Percentiles rank a stretch among this genome's conserved stretches.
Evolutionary conservation across 805 yeast species (phyloP).

Genomic region (Grigorovia humatica): DNA sequence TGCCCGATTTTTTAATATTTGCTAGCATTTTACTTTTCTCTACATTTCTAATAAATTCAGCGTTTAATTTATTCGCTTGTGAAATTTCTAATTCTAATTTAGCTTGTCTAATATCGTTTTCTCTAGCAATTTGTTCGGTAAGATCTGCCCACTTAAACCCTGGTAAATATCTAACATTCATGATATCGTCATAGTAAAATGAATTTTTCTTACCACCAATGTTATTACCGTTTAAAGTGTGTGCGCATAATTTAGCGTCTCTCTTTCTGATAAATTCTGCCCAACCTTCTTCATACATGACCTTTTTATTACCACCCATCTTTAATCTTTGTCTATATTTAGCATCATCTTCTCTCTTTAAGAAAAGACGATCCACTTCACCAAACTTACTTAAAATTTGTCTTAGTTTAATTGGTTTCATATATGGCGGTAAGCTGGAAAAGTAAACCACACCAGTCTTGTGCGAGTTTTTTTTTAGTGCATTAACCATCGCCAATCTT

Average conservation of each 20-base stretch:
- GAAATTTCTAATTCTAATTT: conserved; percentile 81
- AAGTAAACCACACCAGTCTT: conserved; percentile 89
- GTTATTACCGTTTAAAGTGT: conserved; percentile 75
- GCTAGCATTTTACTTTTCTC: conserved; percentile 76
- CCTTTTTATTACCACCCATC: conserved; percentile 86
- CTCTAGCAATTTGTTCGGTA: conserved; percentile 86
- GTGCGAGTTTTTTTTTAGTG: conserved; percentile 41
- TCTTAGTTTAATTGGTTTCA: conserved; percentile 88
- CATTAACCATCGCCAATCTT: conserved; percentile 38
- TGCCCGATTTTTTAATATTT: conserved; percentile 38
- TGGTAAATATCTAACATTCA: conserved; percentile 80
- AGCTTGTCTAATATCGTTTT: conserved; percentile 79
- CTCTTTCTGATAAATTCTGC: conserved; percentile 76
- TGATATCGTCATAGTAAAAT: conserved; percentile 86
- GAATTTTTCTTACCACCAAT: conserved; percentile 88
- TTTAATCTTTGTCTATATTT: conserved; percentile 59
- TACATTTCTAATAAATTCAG: conserved; percentile 70
- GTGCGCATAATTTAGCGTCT: conserved; percentile 82
- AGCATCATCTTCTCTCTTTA: conserved; percentile 74
- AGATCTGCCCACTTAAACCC: conserved; percentile 94
- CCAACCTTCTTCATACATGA: conserved; percentile 91
- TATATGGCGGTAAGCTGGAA: conserved; percentile 87
- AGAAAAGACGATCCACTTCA: conserved; percentile 70
- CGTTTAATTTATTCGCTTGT: conserved; percentile 80
- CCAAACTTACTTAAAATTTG: conserved; percentile 79